Conservation (phyloP, 306 rosid genomes). For the Fagus crenata region DNA sequence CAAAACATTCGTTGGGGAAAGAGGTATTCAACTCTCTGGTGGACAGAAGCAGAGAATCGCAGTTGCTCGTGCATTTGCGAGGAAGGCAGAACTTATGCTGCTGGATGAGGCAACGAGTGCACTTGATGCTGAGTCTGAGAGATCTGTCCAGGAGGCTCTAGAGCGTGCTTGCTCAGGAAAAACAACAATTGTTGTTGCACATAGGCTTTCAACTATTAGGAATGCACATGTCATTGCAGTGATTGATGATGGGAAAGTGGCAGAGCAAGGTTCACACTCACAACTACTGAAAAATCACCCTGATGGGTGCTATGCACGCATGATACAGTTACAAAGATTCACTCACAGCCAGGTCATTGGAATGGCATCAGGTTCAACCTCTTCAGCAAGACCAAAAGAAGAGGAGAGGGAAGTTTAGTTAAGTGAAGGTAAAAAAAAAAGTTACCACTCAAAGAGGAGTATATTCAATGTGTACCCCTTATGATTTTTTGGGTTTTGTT, state of each 20-base stretch:
- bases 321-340: constrained; percentile 94
- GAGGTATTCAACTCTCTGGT: constrained; percentile 90
- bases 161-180: constrained; percentile 81
- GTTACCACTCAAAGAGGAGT: constrained; percentile 39
- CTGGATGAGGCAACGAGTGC: constrained; percentile 99
- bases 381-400: constrained; percentile 67
- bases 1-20: constrained; percentile 89
- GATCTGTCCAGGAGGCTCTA: constrained; percentile 93
- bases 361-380: constrained; percentile 83
- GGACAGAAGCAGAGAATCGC: constrained; percentile 98
- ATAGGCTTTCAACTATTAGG: constrained; percentile 78
- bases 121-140: constrained; percentile 94
- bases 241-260: constrained; percentile 96
- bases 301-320: constrained; percentile 84
- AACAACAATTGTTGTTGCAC: constrained; percentile 95
- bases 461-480: constrained; percentile 45
- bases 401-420: constrained; percentile 59
- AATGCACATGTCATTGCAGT: constrained; percentile 85
- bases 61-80: constrained; percentile 79
- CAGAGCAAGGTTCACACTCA: constrained; percentile 98
- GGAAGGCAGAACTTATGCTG: constrained; percentile 89
- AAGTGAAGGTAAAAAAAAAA: constrained; percentile 19
- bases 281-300: constrained; percentile 83
- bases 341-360: constrained; percentile 76
- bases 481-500: constrained; percentile 49